Base-by-base conservation (phyloP, 2,329 filamentous ascomycete genomes). In the Keithomyces neogunnii region DNA sequence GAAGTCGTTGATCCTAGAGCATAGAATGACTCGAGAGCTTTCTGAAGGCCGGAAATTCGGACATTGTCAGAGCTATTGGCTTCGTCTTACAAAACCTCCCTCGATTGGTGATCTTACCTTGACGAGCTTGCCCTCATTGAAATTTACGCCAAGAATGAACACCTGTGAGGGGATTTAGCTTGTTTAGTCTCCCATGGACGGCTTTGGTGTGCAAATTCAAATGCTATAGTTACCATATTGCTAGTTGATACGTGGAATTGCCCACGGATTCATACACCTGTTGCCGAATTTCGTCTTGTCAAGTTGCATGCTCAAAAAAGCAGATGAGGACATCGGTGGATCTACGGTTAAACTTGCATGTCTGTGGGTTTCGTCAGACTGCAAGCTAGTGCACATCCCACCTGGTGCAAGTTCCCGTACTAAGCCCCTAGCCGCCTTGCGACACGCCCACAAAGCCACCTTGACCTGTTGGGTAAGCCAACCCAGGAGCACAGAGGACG, bases 61-160 rank as follows among this genome's bases (percentile, higher is more conserved):
- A 46, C 13, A n/a, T 29, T 47, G 32, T 54, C 39, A 52, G 50
- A 29, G 35, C 28, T 13, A 4, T 32, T 40, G 7, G 9, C 30
- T 9, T 44, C 40, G 26, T 10, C 7, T 28, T 6, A 11, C 11
- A 8, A 19, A 19, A n/a, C 5, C 19, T 33, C 5, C 6, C 40
- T 32, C 32, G 26, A 4, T 38, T 30, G 7, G 29, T 31, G 19
- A 53, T 44, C 72, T 68, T 82, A 89, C 89, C 77, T 87, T 86
- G 67, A 97, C 85, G 64, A 96, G 81, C 69, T 85, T 85, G 63
- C 76, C 73, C 73, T 96, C 91, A 61, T 81, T 74, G 75, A 97
- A 96, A 74, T 87, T 91, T 74, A 88, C 77, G 62, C 89, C 88
- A 64, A 92, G 78, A 63, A 97, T 85, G 75, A 93, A 88, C 63